Percentiles rank a stretch among this genome's conserved stretches.
phyloP scores from a whole-genome alignment of 257 asterid species.

The Asclepias syriaca region DNA sequence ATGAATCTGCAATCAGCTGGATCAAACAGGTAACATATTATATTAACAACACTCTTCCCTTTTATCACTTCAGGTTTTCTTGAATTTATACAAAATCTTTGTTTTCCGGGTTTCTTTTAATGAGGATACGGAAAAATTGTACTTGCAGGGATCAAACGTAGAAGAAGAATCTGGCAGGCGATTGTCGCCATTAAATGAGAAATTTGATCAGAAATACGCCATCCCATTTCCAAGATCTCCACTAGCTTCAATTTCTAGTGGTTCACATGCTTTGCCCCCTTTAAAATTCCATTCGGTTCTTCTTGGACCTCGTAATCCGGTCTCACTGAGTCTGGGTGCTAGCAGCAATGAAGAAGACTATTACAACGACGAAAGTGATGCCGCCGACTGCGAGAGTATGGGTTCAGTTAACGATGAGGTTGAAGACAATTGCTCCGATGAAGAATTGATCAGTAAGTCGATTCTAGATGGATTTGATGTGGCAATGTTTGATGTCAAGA shows the following conservation, averaged over 20 bases:
- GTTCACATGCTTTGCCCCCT: constrained; percentile 72
- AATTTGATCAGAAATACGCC: constrained; percentile 37
- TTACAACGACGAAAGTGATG: constrained; percentile 39
- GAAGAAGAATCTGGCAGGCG: constrained; percentile 47
- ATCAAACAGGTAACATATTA: constrained; percentile 59
- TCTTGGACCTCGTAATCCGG: constrained; percentile 50
- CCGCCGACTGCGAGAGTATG: constrained; percentile 51
- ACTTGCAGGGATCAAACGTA: constrained; percentile 56
- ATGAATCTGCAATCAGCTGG: constrained; percentile 85
- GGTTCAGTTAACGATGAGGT: constrained; percentile 63
- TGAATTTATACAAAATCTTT: neutral
- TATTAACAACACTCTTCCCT: neutral
- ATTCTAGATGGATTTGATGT: constrained; percentile 35
- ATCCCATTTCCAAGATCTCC: constrained; percentile 68
- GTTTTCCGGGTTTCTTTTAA: neutral
- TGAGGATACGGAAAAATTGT: neutral
- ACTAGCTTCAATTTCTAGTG: constrained; percentile 38
- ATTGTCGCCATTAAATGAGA: constrained; percentile 68
- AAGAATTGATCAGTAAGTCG: constrained; percentile 37
- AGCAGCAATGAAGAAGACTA: constrained; percentile 60
- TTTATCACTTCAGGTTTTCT: neutral
- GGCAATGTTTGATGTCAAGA: constrained; percentile 24
- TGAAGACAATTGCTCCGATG: constrained; percentile 38
- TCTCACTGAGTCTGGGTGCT: constrained; percentile 30
- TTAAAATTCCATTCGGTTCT: constrained; percentile 70